Evolutionary conservation across 305 asterid genomes (phyloP).

Genomic region (Fraxinus angustifolia): DNA sequence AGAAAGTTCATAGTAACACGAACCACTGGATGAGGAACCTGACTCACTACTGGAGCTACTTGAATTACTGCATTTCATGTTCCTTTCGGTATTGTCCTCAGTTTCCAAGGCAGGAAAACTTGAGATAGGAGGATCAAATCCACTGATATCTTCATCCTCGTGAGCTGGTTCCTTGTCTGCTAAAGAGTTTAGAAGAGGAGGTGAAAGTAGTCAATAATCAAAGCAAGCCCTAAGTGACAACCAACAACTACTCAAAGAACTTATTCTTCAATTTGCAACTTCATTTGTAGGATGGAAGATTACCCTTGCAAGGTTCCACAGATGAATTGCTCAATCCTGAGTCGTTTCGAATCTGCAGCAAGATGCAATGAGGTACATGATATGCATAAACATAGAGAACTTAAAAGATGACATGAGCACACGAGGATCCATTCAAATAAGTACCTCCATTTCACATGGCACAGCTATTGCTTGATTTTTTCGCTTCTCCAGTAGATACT

Average conservation of each 20-base stretch:
- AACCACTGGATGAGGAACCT: constrained; percentile 55
- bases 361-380: background rate
- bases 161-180: constrained; percentile 55
- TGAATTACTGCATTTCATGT: constrained; percentile 49
- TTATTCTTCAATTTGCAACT: background rate
- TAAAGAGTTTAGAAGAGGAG: constrained; percentile 8
- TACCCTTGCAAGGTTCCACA: constrained; percentile 52
- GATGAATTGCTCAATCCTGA: constrained; percentile 46
- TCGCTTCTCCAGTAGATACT: constrained; percentile 39
- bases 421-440: constrained; percentile 14
- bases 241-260: background rate
- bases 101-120: constrained; percentile 46
- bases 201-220: background rate
- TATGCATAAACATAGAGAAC: background rate
- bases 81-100: constrained; percentile 38
- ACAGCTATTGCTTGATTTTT: constrained; percentile 37
- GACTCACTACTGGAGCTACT: constrained; percentile 62
- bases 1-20: constrained; percentile 20
- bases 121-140: constrained; percentile 51
- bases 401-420: background rate
- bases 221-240: background rate
- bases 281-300: constrained; percentile 1
- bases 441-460: constrained; percentile 47
- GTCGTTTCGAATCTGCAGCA: constrained; percentile 47
- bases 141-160: constrained; percentile 43